Evolutionary conservation across 2,329 filamentous ascomycete species (phyloP), one percentile per base, ranked within the genome.

Genomic region (Orbilia javanica): DNA sequence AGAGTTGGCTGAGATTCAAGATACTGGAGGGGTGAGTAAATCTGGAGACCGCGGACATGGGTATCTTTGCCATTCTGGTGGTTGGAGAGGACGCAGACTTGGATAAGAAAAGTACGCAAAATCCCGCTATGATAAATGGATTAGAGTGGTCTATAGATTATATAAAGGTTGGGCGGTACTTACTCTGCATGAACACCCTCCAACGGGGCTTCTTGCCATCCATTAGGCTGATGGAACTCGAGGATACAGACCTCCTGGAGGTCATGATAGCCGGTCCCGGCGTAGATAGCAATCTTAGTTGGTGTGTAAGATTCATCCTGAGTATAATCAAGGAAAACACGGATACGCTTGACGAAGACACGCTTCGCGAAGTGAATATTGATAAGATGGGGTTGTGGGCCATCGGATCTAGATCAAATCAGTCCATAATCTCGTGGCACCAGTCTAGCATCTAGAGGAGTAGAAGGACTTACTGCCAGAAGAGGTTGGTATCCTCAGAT

Each of bases 1-100:
- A 34, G 44, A 7, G 18, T 34, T 5, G 62, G 42, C n/a, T 67
- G 67, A 13, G 74, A 63, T 29, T 78, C 74, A 31, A 72, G 63
- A 25, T 63, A 78, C 25, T 60, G 44, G 2, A 78, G 42, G 46
- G 78, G 78, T 6, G 67, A 72, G 64, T 90, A 99, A 8, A 98
- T 91, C 85, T 97, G 96, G 84, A 99, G 88, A 1, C 94, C 95
- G 15, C 96, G 89, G 25, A 99, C 88, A 86, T 99, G 96, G n/a
- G 96, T 99, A 83, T 99, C 96, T 84, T 99, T 99, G 80, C 96
- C 96, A 84, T 99, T 99, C 85, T 99, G 96, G 84, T 99, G 96
- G 83, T 99, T 99, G 85, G 98, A 96, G 64, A 95, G 88, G 60
- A 99, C 91, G 80, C 92, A 90, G 82, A 98, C 90, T 84, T 98